Conservation (phyloP, 805 yeast genomes). For the Novakomyces olei region DNA sequence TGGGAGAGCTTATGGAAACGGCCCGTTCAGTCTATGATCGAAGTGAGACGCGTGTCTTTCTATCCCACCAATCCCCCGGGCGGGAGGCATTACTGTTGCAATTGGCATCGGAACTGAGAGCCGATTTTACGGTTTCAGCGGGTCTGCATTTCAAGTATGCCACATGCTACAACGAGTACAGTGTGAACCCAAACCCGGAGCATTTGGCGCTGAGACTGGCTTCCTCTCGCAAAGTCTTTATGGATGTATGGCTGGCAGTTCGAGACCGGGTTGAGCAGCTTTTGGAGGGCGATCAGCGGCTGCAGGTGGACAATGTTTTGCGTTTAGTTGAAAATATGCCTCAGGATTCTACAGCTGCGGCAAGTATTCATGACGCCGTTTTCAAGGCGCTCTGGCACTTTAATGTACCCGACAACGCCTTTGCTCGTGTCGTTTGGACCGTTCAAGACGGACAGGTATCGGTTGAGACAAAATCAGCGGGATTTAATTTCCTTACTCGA, state of each 20-base stretch:
- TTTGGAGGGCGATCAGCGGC: conserved; percentile 21
- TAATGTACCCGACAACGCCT: conserved; percentile 39
- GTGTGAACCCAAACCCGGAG: conserved; percentile 41
- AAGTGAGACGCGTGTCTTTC: conserved; percentile 33
- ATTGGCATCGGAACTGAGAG: conserved; percentile 39
- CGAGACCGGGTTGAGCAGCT: conserved; percentile 28
- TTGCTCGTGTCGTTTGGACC: conserved; percentile 27
- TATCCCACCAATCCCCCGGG: conserved; percentile 49
- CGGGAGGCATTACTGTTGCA: conserved; percentile 49
- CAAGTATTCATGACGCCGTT: conserved; percentile 36
- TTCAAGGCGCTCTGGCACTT: conserved; percentile 62
- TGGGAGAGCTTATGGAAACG: conserved; percentile 40
- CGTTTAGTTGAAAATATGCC: conserved; percentile 37
- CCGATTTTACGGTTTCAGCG: conserved; percentile 53
- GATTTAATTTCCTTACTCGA: conserved; percentile 41
- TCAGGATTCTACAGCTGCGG: conserved; percentile 20
- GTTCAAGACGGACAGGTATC: conserved; percentile 27
- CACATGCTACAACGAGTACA: conserved; percentile 44
- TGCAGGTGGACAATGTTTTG: conserved; percentile 31
- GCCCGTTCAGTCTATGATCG: conserved; percentile 21
- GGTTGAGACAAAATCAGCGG: conserved; percentile 32
- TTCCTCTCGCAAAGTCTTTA: conserved; percentile 36
- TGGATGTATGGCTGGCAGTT: conserved; percentile 40
- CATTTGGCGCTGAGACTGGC: conserved; percentile 40
- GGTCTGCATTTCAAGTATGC: conserved; percentile 52